phyloP scores from a whole-genome alignment of 2,329 filamentous ascomycete genomes.

The Mariannaea sp. region DNA sequence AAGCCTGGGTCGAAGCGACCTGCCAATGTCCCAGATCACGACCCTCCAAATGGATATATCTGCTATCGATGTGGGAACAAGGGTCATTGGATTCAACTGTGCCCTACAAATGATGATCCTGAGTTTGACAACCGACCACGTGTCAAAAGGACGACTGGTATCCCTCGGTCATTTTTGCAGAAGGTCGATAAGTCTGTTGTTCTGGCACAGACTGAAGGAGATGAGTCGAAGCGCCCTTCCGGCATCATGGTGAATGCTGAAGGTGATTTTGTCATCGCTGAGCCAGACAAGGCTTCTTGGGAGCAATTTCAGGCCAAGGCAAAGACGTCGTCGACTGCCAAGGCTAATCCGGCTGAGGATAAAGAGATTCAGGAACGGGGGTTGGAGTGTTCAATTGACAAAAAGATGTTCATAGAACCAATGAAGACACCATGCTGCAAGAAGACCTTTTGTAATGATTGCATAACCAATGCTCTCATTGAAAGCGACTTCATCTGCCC shows the following conservation, averaged over 20 bases:
- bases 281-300: constrained; percentile 95
- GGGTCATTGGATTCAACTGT: constrained; percentile 99
- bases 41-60: constrained; percentile 90
- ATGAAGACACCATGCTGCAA: constrained; percentile 99
- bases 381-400: constrained; percentile 93
- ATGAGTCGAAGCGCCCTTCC: constrained; percentile 82
- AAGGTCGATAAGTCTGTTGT: constrained; percentile 90
- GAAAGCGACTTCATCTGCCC: constrained; percentile 98
- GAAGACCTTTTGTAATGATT: constrained; percentile 99
- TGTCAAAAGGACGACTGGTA: constrained; percentile 95
- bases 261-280: constrained; percentile 95
- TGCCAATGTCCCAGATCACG: constrained; percentile 84
- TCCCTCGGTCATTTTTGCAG: constrained; percentile 92
- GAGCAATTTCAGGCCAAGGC: constrained; percentile 95
- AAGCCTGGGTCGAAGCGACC: constrained; percentile 68
- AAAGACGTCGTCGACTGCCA: constrained; percentile 83
- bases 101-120: constrained; percentile 97
- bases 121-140: constrained; percentile 92
- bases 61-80: constrained; percentile 97
- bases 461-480: constrained; percentile 98
- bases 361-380: constrained; percentile 88
- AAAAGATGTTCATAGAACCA: constrained; percentile 96
- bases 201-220: constrained; percentile 72
- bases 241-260: constrained; percentile 98
- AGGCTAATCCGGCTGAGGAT: constrained; percentile 75